phyloP scores from a whole-genome alignment of 352 stramenopile species.

The Thalassiosira hispida region DNA sequence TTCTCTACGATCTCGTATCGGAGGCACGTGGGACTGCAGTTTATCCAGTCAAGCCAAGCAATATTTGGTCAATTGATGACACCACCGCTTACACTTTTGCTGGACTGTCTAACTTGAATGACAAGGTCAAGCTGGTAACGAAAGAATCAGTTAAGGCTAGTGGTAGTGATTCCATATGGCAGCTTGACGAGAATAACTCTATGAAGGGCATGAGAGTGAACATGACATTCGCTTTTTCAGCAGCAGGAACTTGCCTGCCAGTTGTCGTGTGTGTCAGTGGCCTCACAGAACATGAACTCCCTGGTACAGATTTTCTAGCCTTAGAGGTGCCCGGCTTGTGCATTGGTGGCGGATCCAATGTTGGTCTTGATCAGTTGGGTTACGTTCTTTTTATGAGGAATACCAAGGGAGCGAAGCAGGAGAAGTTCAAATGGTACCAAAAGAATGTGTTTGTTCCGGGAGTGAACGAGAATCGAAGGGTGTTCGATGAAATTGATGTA shows the following conservation, averaged over 20 bases:
- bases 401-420: background rate
- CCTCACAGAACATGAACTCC: slow-evolving; percentile 14
- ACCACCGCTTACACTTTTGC: slow-evolving; percentile 1
- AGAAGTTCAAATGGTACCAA: slow-evolving; percentile 11
- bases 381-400: slow-evolving; percentile 18
- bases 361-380: background rate
- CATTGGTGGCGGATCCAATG: slow-evolving; percentile 14
- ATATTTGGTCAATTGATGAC: slow-evolving; percentile 2
- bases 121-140: background rate
- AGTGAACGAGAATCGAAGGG: background rate
- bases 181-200: background rate
- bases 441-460: slow-evolving; percentile 1
- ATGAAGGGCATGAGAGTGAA: slow-evolving; percentile 16
- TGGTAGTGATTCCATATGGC: background rate
- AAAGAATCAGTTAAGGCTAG: background rate
- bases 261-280: slow-evolving; percentile 14
- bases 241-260: slow-evolving; percentile 2
- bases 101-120: background rate
- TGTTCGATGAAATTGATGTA: background rate
- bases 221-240: slow-evolving; percentile 27
- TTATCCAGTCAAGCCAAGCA: background rate
- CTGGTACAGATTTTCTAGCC: slow-evolving; percentile 14
- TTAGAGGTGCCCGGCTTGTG: slow-evolving; percentile 11
- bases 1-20: background rate
- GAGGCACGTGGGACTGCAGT: background rate